A percentile compares a stretch with the other conserved stretches of the same genome.
Evolutionary conservation across 2,329 filamentous ascomycete species (phyloP).

Genomic region (Venturiaceae sp.): DNA sequence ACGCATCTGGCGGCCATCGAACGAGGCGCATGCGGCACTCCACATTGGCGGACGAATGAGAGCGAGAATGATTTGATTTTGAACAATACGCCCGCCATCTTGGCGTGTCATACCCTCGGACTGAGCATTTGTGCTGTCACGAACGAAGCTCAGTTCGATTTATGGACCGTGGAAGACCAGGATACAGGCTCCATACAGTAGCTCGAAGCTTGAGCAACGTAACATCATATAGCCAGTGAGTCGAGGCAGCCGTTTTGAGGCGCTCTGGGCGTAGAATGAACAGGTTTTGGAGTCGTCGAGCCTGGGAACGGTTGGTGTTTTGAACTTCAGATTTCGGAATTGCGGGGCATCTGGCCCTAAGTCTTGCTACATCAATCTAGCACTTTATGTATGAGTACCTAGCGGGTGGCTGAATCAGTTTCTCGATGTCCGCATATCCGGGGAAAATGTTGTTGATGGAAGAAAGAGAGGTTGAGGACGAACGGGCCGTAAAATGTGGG

Average conservation of each 20-base stretch:
- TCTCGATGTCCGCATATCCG: background rate
- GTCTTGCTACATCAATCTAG: background rate
- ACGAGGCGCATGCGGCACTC: no score
- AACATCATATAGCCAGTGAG: background rate
- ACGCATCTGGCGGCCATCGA: no score
- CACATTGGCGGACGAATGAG: no score
- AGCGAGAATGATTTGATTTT: no score
- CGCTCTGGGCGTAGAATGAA: background rate
- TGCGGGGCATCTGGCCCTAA: background rate
- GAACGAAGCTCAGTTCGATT: background rate
- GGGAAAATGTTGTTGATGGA: background rate
- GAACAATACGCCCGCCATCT: no score
- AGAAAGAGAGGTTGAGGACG: background rate
- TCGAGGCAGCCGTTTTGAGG: background rate
- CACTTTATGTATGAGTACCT: background rate
- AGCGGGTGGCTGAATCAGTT: background rate
- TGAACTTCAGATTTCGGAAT: background rate
- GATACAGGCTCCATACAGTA: background rate
- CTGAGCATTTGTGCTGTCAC: background rate
- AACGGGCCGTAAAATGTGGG: background rate
- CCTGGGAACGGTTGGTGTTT: background rate
- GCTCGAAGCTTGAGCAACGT: background rate
- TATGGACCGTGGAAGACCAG: background rate
- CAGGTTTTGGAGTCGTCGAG: background rate
- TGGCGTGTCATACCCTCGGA: background rate